Evolutionary conservation across 1,284 basidiomycete genomes (phyloP).

Genomic region (Marasmius sp.): DNA sequence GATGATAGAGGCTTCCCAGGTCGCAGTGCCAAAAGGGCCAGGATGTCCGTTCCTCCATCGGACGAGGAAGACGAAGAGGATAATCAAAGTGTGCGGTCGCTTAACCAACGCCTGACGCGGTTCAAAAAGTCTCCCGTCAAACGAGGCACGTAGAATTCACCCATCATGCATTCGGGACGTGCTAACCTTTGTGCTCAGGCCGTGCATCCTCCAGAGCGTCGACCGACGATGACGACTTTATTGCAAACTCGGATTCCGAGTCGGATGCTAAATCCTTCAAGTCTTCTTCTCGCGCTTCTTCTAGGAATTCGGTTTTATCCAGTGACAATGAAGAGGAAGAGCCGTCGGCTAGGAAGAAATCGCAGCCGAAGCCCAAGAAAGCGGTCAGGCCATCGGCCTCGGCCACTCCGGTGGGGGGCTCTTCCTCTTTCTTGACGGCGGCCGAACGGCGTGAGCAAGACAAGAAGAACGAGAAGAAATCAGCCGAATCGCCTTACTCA

Average conservation of each 20-base stretch:
- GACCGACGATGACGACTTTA: slow-evolving; percentile 67
- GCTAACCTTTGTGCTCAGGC: background rate
- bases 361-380: slow-evolving; percentile 25
- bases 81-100: slow-evolving; percentile 37
- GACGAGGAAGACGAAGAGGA: slow-evolving; percentile 49
- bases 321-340: slow-evolving; percentile 36
- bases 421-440: slow-evolving; percentile 71
- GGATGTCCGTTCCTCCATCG: slow-evolving; percentile 14
- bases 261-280: slow-evolving; percentile 42
- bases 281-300: slow-evolving; percentile 46
- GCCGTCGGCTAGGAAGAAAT: slow-evolving; percentile 28
- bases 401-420: slow-evolving; percentile 22
- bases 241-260: slow-evolving; percentile 61
- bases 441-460: slow-evolving; percentile 80
- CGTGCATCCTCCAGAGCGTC: slow-evolving; percentile 18
- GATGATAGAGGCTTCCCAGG: background rate
- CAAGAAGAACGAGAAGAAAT: slow-evolving; percentile 82
- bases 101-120: slow-evolving; percentile 57
- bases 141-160: slow-evolving; percentile 35
- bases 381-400: slow-evolving; percentile 9
- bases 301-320: slow-evolving; percentile 41
- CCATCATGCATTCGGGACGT: too few species aligned
- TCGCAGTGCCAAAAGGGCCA: slow-evolving; percentile 18
- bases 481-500: slow-evolving; percentile 77
- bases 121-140: slow-evolving; percentile 66